Conservation (phyloP, 345 rosid genomes). For the Pelargonium nanum region DNA sequence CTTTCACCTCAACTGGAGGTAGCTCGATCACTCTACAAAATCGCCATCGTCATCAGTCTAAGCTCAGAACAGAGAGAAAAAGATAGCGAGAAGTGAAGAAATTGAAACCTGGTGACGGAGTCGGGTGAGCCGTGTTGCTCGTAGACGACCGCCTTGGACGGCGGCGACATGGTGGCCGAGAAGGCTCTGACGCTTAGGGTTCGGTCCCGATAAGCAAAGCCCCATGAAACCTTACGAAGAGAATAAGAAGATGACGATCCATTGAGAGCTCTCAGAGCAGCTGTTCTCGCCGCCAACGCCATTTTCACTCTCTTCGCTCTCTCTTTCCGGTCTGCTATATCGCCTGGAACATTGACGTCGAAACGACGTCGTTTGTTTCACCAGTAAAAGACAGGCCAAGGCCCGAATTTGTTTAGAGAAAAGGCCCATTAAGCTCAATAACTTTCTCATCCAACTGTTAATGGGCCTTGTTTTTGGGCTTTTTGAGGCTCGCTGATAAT, state of each 20-base stretch:
- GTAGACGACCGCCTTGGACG: constrained; percentile 71
- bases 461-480: too few relatives aligned
- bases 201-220: not conserved
- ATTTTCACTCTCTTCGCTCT: constrained; percentile 4
- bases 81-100: not conserved
- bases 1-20: constrained; percentile 65
- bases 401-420: too few relatives aligned
- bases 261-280: constrained; percentile 3
- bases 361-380: too few relatives aligned
- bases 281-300: constrained; percentile 14
- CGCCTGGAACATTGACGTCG: not conserved
- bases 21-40: constrained; percentile 43
- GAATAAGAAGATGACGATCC: constrained; percentile 8
- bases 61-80: too few relatives aligned
- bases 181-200: constrained; percentile 26
- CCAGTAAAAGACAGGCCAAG: too few relatives aligned
- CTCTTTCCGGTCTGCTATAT: not conserved
- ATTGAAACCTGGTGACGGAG: constrained; percentile 52
- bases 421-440: too few relatives aligned
- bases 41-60: too few relatives aligned
- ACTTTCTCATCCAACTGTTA: too few relatives aligned
- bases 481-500: too few relatives aligned
- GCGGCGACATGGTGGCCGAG: constrained; percentile 61
- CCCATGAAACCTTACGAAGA: not conserved
- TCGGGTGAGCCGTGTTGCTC: constrained; percentile 76